phyloP scores from a whole-genome alignment of 2,329 filamentous ascomycete genomes.

The Fusarium sp. region DNA sequence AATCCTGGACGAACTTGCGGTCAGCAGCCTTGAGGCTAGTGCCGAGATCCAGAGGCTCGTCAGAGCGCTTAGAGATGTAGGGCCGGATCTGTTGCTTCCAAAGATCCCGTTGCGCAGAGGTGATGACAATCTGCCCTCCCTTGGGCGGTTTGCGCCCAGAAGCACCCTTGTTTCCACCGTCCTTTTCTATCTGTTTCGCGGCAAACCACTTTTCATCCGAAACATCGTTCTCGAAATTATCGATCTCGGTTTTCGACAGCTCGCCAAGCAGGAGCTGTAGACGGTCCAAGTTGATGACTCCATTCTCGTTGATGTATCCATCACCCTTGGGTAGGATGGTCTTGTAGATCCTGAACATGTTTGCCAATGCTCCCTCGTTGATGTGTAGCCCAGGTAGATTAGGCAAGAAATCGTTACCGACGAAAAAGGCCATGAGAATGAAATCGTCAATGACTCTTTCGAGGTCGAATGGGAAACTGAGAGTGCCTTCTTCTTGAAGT shows the following conservation, averaged over 20 bases:
- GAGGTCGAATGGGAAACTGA: constrained; percentile 88
- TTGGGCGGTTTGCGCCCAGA: constrained; percentile 64
- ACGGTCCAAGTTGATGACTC: constrained; percentile 88
- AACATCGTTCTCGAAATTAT: constrained; percentile 93
- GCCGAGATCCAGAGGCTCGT: constrained; percentile 78
- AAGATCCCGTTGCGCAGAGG: constrained; percentile 82
- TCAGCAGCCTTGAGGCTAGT: constrained; percentile 81
- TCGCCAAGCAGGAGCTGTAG: constrained; percentile 83
- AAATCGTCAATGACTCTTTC: constrained; percentile 99
- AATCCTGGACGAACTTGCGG: constrained; percentile 91
- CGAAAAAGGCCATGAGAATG: constrained; percentile 99
- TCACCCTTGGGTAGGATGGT: constrained; percentile 85
- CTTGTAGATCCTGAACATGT: constrained; percentile 99
- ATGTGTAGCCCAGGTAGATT: constrained; percentile 97
- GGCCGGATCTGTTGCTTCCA: constrained; percentile 85
- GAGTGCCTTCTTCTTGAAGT: constrained; percentile 76
- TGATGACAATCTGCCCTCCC: constrained; percentile 76
- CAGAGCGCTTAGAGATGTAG: constrained; percentile 78
- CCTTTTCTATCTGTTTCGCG: constrained; percentile 81
- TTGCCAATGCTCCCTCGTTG: constrained; percentile 94
- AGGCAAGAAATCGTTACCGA: constrained; percentile 98
- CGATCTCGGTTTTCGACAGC: constrained; percentile 87
- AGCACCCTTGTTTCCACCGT: constrained; percentile 69
- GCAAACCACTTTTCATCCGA: constrained; percentile 92
- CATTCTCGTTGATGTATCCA: constrained; percentile 96